Base-by-base conservation (phyloP, 192 early-diverging fungal genomes). In the Entomortierella parvispora region DNA sequence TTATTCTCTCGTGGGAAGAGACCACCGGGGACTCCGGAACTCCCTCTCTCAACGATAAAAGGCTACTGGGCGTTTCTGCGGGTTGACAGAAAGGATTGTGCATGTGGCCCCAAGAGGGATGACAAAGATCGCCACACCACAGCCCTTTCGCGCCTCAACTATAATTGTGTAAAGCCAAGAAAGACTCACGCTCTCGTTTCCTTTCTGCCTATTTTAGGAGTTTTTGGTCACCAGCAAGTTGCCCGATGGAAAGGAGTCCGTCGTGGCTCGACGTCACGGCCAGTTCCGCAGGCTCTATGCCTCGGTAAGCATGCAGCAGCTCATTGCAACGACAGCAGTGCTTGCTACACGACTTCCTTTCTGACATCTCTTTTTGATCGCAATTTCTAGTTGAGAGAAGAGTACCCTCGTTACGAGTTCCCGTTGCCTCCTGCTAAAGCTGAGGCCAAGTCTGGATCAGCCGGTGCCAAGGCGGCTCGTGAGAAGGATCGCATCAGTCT, bases 401-500 rank as follows among this genome's bases (percentile, higher is more conserved):
- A 77, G 26, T 85, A 75, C 43, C 83, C 87, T 26, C 78, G 75
- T 9, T 68, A 70, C 26, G 80, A 88, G 5, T 66, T 88, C 42
- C 83, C 87, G 0, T 31, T 48, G 15, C 72, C 81, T 7, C 85
- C 87, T 3, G 58, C 63, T 3, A 86, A 83, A 45, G 69, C 55
- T 28, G 70, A 79, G 20, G 26, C 57, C 26, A 72, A 71, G 26
- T 64, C 62, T 6, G 44, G 68, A 46, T 56, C 62, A 2, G 51
- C 68, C 1, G 62, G 66, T 26, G 32, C 63, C n/a, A 58, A 54
- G 6, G 40, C 72, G 15, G 69, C 79, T 11, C 76, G 82, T 6
- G 87, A 88, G 61, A 86, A 83, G 54, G 84, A 88, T 65, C 77
- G 87, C 1, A 49, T 85, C 50, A 63, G 74, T 25, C 69, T 85